phyloP scores from a whole-genome alignment of 2,329 filamentous ascomycete genomes.

The Colletotrichum zoysiae region DNA sequence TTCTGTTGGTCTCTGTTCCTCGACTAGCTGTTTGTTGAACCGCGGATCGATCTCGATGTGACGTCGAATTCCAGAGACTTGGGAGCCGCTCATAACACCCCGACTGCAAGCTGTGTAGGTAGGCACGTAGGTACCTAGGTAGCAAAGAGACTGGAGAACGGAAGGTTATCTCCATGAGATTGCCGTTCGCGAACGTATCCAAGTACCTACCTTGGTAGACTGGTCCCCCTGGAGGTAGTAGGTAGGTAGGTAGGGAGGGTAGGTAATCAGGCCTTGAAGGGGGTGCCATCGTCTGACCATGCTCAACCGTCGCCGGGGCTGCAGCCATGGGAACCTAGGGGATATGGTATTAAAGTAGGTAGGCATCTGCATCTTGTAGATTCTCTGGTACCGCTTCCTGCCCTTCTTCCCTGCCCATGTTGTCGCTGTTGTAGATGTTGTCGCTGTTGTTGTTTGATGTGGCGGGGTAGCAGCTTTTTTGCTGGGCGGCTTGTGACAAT shows the following conservation, averaged over 20 bases:
- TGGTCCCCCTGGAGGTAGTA: too few species aligned
- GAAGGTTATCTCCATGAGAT: neutral
- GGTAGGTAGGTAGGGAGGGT: too few species aligned
- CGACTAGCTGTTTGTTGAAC: neutral
- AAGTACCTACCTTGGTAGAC: too few species aligned
- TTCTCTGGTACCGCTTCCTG: neutral
- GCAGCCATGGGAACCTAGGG: neutral
- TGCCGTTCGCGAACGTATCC: constrained; percentile 1
- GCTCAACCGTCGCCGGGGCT: constrained; percentile 6
- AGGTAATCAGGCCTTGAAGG: too few species aligned
- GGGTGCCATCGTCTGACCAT: neutral
- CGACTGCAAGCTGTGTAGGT: neutral
- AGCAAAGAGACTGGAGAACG: neutral
- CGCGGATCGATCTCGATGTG: constrained; percentile 21
- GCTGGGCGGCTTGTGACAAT: constrained; percentile 1
- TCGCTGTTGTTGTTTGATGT: constrained; percentile 5
- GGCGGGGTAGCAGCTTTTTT: constrained; percentile 29
- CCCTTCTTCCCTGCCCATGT: neutral
- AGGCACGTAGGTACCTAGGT: neutral
- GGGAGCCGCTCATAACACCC: constrained; percentile 1
- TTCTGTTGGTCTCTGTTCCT: neutral
- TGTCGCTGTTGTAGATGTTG: too few species aligned
- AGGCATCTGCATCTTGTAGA: neutral
- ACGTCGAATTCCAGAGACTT: constrained; percentile 28
- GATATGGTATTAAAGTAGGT: too few species aligned